A percentile compares a stretch with the other conserved stretches of the same genome.
Conservation (phyloP, 2,329 filamentous ascomycete genomes). For the Gremmenia infestans region DNA sequence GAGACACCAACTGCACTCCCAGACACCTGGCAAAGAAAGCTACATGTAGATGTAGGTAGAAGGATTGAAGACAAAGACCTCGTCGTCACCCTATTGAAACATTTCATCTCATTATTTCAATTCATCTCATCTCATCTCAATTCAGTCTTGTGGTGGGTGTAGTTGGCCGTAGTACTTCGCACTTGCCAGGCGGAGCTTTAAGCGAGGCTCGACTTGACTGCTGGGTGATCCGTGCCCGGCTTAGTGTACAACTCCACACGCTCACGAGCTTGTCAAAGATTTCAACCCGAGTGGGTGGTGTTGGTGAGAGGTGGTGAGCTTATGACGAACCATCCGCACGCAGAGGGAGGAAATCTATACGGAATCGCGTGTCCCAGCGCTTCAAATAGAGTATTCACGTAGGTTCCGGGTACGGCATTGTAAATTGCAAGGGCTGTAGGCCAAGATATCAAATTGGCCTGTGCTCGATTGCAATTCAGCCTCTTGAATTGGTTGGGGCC, state of each 20-base stretch:
- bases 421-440: neutral
- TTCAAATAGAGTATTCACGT: neutral
- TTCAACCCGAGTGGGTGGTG: constrained; percentile 15
- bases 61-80: neutral
- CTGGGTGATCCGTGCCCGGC: constrained; percentile 9
- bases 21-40: neutral
- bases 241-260: constrained; percentile 6
- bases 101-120: no score
- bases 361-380: neutral
- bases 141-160: neutral
- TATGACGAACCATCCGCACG: constrained; percentile 2
- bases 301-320: constrained; percentile 5
- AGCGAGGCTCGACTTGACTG: constrained; percentile 2
- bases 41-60: neutral
- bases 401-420: neutral
- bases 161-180: neutral
- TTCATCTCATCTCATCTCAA: no score
- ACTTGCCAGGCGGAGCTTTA: neutral
- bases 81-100: no score
- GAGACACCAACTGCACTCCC: neutral
- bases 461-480: neutral
- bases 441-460: neutral
- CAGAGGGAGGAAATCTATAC: neutral
- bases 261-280: constrained; percentile 23
- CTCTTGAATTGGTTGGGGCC: neutral